phyloP scores from a whole-genome alignment of 2,329 filamentous ascomycete species.

The Xylariales sp. region DNA sequence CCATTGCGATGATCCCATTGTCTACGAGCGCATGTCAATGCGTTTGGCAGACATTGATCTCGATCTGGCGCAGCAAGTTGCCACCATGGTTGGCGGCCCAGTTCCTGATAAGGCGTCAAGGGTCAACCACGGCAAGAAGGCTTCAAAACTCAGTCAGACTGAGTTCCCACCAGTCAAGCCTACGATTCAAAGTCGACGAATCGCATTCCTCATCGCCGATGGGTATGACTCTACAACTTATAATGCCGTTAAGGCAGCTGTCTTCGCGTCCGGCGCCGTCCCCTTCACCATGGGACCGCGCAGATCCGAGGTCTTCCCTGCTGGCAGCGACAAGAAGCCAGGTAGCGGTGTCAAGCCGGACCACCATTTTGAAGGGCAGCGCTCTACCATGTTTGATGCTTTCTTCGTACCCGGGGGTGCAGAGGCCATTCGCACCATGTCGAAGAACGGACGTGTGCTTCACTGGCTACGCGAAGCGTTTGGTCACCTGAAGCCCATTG shows the following conservation, averaged over 20 bases:
- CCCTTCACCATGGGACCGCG: constrained; percentile 69
- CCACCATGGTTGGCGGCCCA: constrained; percentile 63
- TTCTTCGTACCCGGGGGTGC: constrained; percentile 71
- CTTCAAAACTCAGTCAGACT: constrained; percentile 64
- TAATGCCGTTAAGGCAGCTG: constrained; percentile 57
- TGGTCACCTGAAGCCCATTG: constrained; percentile 75
- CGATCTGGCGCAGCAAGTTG: constrained; percentile 62
- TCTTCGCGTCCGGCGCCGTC: constrained; percentile 59
- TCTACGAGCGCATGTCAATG: constrained; percentile 66
- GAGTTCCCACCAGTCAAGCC: constrained; percentile 60
- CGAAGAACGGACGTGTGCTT: constrained; percentile 65
- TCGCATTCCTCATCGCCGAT: constrained; percentile 74
- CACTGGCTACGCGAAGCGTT: constrained; percentile 80
- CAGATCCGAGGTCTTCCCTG: constrained; percentile 60
- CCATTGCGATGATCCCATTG: constrained; percentile 74
- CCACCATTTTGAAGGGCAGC: constrained; percentile 75
- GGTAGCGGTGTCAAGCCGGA: constrained; percentile 59
- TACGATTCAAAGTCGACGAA: constrained; percentile 65
- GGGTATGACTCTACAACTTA: constrained; percentile 68
- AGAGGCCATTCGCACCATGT: constrained; percentile 56
- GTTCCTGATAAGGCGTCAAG: constrained; percentile 47
- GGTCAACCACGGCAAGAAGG: constrained; percentile 61
- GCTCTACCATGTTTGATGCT: constrained; percentile 77
- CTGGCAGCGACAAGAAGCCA: constrained; percentile 47
- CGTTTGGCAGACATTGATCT: constrained; percentile 71